These are phyloP conservation scores for Pholiota conissans DNA, from an alignment of 768 basidiomycete genomes.

Conservation along the genomic window DNA sequence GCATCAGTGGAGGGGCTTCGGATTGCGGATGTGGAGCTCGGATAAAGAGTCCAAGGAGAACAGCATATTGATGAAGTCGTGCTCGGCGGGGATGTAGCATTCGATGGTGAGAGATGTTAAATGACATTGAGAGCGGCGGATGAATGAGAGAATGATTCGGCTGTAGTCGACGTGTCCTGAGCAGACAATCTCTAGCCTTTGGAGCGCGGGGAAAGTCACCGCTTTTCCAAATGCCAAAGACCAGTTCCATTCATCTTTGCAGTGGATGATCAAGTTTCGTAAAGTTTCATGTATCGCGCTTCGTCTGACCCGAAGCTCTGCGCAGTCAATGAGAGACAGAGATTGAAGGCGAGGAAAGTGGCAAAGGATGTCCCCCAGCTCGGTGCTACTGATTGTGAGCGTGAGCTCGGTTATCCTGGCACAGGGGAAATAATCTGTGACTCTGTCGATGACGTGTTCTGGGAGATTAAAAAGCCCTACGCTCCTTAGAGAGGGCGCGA, in stretches of 20 bases:
- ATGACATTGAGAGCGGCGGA: conserved; percentile 10
- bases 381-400: not conserved
- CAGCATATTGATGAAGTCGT: conserved; percentile 13
- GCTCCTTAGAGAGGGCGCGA: not conserved
- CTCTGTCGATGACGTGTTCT: not conserved
- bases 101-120: conserved; percentile 13
- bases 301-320: not conserved
- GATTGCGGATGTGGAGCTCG: conserved; percentile 10
- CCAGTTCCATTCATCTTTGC: not conserved
- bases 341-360: not conserved
- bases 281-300: not conserved
- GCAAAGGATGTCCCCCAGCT: not conserved
- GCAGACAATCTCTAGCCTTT: conserved; percentile 1
- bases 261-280: not conserved
- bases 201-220: conserved; percentile 3
- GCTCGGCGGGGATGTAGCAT: conserved; percentile 4
- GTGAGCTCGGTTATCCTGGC: not conserved
- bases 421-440: not conserved
- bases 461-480: not conserved
- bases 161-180: not conserved
- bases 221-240: not conserved
- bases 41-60: not conserved
- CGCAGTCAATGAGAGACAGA: not conserved
- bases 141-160: conserved; percentile 1
- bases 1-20: not conserved